Evolutionary conservation across 2,329 filamentous ascomycete species (phyloP).

Genomic region (Penicillium sp.): DNA sequence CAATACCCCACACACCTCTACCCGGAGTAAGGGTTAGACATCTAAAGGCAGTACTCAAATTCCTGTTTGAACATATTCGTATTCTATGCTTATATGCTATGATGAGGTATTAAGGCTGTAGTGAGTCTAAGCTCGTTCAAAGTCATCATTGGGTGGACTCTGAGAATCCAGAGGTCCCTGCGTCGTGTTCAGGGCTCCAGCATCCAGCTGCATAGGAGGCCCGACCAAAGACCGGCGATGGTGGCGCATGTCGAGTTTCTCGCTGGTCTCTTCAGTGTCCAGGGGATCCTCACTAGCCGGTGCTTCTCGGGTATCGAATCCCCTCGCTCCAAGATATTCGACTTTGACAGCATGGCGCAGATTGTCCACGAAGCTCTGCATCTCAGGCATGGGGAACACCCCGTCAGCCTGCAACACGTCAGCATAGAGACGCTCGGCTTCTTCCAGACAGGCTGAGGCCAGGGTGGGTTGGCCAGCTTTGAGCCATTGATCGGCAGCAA

Average conservation of each 20-base stretch:
- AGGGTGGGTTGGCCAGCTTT: conserved; percentile 72
- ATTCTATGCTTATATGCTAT: no score
- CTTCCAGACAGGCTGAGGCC: conserved; percentile 72
- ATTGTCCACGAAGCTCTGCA: conserved; percentile 48
- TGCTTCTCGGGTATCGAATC: conserved; percentile 31
- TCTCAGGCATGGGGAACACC: conserved; percentile 49
- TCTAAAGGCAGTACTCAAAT: no score
- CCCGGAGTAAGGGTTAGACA: no score
- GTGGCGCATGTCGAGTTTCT: conserved; percentile 53
- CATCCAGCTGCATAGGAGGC: conserved; percentile 50
- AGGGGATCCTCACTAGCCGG: conserved; percentile 27
- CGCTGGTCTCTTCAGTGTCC: conserved; percentile 46
- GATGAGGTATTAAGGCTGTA: neutral
- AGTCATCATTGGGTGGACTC: conserved; percentile 42
- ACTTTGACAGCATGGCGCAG: conserved; percentile 43
- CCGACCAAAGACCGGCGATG: conserved; percentile 57
- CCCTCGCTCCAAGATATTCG: conserved; percentile 43
- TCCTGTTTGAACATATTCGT: no score
- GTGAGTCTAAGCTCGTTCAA: conserved; percentile 42
- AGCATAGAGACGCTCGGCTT: conserved; percentile 58
- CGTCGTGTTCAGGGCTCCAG: conserved; percentile 46
- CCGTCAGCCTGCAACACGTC: conserved; percentile 40
- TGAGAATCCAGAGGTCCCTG: conserved; percentile 33
- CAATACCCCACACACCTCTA: no score
- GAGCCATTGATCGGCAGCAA: conserved; percentile 82